Base-by-base conservation (phyloP, 352 stramenopile species). In the Phytophthora lateralis region DNA sequence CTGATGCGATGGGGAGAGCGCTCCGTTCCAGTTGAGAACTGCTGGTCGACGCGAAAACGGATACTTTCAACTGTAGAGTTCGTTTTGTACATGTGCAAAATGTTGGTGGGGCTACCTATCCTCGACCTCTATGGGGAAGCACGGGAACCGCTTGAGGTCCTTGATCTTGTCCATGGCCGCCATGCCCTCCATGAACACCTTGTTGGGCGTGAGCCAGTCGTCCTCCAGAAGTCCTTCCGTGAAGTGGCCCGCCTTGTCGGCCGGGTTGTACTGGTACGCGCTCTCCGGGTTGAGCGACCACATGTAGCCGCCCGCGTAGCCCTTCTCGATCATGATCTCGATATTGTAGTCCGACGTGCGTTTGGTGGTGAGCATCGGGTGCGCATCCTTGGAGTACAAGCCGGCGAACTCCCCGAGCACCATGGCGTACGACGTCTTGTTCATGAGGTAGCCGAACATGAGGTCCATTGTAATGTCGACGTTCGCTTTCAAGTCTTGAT, bases 251-350 rank as follows among this genome's bases (percentile, higher is more conserved):
- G 67, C 65, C 27, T 35, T 82, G 53, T 84, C 74, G 14, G 77
- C 69, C 0, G 78, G 78, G 54, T 88, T 88, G 70, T 69, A 87
- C 61, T 80, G 67, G 64, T 85, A 88, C 35, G 73, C 78, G 46
- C 66, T 80, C 58, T 85, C 78, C 0, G 78, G 78, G 53, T 88
- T 88, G 6, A 88, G 55, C 24, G 76, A 84, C 78, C 76, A 88
- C 75, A 85, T 84, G 61, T 84, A 88, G n/a, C 75, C 76, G 18
- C 76, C 76, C 4, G 71, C 73, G 47, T 80, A 76, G 1, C 58
- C 63, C 12, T 68, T 43, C 32, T 82, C 60, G n/a, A 88, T 21
- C 58, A 82, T 80, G 11, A 73, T 49, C 17, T 81, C 47, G 47
- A 85, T 83, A 21, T 71, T 75, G 21, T 71, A 74, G 48, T 89